phyloP scores from a whole-genome alignment of 2,329 filamentous ascomycete genomes.

The Beauveria sp. region DNA sequence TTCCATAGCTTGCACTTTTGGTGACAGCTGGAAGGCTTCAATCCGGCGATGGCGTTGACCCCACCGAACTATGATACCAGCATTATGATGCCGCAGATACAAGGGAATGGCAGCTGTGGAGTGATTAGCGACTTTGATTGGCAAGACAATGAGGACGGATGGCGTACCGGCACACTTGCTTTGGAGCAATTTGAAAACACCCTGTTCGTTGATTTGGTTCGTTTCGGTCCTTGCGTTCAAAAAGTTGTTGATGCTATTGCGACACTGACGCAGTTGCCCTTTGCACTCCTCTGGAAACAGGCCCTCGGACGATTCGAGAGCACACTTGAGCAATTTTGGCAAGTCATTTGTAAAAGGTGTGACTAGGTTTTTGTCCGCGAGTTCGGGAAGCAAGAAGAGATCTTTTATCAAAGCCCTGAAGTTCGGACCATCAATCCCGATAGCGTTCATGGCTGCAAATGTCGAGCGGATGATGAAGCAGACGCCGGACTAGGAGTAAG shows the following conservation, averaged over 20 bases:
- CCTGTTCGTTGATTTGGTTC: not conserved
- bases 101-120: not conserved
- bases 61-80: slow-evolving; percentile 2
- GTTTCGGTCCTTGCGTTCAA: not conserved
- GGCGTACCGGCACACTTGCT: not conserved
- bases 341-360: not conserved
- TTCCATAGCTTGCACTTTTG: not conserved
- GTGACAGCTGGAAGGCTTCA: not conserved
- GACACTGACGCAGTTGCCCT: not conserved
- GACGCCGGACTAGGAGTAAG: not conserved
- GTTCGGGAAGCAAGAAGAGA: not conserved
- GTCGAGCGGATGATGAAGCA: not conserved
- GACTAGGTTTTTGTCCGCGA: not conserved
- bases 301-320: not conserved
- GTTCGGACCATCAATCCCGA: not conserved
- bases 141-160: not conserved
- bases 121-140: not conserved
- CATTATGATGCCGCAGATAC: not conserved
- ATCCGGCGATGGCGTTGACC: not conserved
- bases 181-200: not conserved
- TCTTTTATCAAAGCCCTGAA: not conserved
- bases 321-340: not conserved
- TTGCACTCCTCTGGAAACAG: not conserved
- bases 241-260: not conserved
- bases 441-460: not conserved